Base-by-base conservation (phyloP, 169 alveolate genomes). In the Cryptosporidium baileyi region DNA sequence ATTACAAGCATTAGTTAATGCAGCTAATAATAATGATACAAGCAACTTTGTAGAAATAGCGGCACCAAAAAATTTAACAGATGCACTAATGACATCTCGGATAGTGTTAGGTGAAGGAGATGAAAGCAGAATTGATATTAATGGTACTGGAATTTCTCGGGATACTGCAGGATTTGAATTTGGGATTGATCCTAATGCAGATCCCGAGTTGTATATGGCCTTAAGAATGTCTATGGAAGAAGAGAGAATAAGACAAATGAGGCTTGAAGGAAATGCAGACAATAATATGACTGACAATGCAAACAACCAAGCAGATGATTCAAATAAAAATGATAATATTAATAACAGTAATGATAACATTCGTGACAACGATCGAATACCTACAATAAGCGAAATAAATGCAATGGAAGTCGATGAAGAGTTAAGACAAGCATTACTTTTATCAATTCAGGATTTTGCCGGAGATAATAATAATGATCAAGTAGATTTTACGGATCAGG, bases 181-280 rank as follows among this genome's bases (percentile, higher is more conserved):
- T 47, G 97, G 97, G 24, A 89, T 94, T 40, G 97, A 95, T 80
- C 97, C 98, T n/a, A 89, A 89, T 51, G 80, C 92, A 15, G 98
- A 95, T 63, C 98, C 98, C 3, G 98, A 95, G 80, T 82, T 93
- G n/a, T 95, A 95, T 15, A 89, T 91, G 94, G 97, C 94, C 7
- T 67, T 93, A 30, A 91, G 89, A 63, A 90, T 90, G 82, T 93
- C 95, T 24, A 81, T 91, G 65, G 85, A 74, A 38, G 85, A 74
- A 61, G 85, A 74, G 32, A 74, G 67, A 40, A 36, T 7, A 38
- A 60, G 85, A 1, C 85, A 74, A 32, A 36, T 45, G 47, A 74
- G 85, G 41, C 41, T 74, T 5, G 74, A 74, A 9, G n/a, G n/a
- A n/a, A n/a, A n/a, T n/a, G n/a, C n/a, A n/a, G n/a, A n/a, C n/a